Evolutionary conservation across 352 stramenopile genomes (phyloP).

Genomic region (Pythium apleroticum): DNA sequence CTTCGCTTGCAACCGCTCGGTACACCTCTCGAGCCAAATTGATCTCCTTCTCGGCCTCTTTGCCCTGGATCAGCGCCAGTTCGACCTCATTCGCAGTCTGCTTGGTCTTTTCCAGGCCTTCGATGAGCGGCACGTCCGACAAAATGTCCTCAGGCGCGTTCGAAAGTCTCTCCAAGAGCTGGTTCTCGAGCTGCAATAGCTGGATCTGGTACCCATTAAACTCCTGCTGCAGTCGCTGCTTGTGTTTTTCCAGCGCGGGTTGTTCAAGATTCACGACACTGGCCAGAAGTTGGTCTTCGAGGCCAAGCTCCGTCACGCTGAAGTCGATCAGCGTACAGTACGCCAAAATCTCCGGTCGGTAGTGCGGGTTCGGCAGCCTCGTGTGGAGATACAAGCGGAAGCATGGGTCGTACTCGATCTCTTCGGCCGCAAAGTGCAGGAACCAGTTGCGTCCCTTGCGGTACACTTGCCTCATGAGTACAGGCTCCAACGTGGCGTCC

Average conservation of each 20-base stretch:
- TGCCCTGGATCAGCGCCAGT: slow-evolving; percentile 75
- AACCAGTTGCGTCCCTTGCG: slow-evolving; percentile 89
- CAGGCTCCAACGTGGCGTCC: slow-evolving; percentile 85
- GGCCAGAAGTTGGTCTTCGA: slow-evolving; percentile 90
- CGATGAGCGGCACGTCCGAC: slow-evolving; percentile 89
- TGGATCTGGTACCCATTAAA: slow-evolving; percentile 94
- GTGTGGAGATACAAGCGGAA: slow-evolving; percentile 92
- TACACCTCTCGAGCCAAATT: slow-evolving; percentile 92
- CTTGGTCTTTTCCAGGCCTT: slow-evolving; percentile 92
- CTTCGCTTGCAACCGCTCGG: slow-evolving; percentile 84
- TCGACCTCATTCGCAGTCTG: slow-evolving; percentile 87
- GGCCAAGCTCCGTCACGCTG: slow-evolving; percentile 88
- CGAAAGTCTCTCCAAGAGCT: slow-evolving; percentile 88
- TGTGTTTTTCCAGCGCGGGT: slow-evolving; percentile 85
- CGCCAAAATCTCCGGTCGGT: slow-evolving; percentile 88
- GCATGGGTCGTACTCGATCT: slow-evolving; percentile 86
- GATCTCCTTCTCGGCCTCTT: slow-evolving; percentile 89
- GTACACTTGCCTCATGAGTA: slow-evolving; percentile 89
- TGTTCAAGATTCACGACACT: slow-evolving; percentile 91
- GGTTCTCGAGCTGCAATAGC: slow-evolving; percentile 86
- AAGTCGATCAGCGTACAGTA: slow-evolving; percentile 95
- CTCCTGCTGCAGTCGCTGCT: slow-evolving; percentile 84
- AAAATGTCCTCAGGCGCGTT: slow-evolving; percentile 93
- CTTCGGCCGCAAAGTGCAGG: slow-evolving; percentile 84
- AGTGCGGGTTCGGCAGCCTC: slow-evolving; percentile 92